Evolutionary conservation across 768 basidiomycete genomes (phyloP).

Genomic region (Auricularia sp.): DNA sequence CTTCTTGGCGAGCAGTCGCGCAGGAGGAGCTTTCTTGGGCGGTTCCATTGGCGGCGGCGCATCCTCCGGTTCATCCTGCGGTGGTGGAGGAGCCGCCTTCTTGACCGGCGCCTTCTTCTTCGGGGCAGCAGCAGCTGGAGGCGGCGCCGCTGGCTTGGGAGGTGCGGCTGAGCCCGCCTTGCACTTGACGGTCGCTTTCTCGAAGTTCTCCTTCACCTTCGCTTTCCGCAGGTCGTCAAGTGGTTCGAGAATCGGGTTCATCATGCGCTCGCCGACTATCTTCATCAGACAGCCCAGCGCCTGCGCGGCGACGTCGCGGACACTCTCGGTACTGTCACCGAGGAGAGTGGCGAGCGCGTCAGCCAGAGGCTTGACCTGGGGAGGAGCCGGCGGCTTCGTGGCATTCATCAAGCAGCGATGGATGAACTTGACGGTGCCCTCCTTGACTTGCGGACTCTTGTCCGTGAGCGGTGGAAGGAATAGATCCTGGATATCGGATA

Average conservation of each 20-base stretch:
- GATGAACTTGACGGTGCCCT: constrained; percentile 82
- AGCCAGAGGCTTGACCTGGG: constrained; percentile 73
- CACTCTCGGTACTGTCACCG: constrained; percentile 83
- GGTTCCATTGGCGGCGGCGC: not conserved
- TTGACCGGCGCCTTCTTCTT: constrained; percentile 26
- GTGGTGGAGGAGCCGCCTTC: constrained; percentile 9
- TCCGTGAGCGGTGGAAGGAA: constrained; percentile 64
- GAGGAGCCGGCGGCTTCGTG: constrained; percentile 53
- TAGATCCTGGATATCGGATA: constrained; percentile 78
- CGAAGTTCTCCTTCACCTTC: constrained; percentile 91
- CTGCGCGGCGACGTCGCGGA: constrained; percentile 80
- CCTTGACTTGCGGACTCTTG: constrained; percentile 96
- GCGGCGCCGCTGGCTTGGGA: constrained; percentile 25
- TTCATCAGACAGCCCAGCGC: constrained; percentile 89
- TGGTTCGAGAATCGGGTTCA: constrained; percentile 78
- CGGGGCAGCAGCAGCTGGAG: constrained; percentile 22
- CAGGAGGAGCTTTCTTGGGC: constrained; percentile 1
- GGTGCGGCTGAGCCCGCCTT: constrained; percentile 54
- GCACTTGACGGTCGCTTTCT: constrained; percentile 85
- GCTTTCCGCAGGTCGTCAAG: constrained; percentile 79
- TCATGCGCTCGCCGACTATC: constrained; percentile 88
- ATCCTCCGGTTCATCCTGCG: constrained; percentile 5
- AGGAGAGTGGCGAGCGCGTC: constrained; percentile 66
- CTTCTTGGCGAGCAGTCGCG: constrained; percentile 21
- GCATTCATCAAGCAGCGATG: constrained; percentile 68